phyloP scores from a whole-genome alignment of 1,284 basidiomycete genomes.

The Apiotrichum siamense region DNA sequence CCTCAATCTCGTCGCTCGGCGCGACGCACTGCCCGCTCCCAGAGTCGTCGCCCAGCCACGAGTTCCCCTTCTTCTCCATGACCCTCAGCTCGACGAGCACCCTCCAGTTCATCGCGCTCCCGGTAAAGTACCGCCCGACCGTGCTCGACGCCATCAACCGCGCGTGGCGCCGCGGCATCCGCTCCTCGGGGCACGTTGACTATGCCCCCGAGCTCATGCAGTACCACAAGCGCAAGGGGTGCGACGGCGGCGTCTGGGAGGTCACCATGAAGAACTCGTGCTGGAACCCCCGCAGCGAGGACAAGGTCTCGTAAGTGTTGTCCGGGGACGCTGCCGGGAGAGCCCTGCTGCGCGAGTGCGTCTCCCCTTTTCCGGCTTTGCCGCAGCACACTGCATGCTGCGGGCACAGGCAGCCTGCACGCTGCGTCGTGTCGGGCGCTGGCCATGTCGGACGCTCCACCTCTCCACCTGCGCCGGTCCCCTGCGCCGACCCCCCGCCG shows the following conservation, averaged over 20 bases:
- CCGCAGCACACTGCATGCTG: no score
- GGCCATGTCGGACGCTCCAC: no score
- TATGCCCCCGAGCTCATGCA: conserved; percentile 39
- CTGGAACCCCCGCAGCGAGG: conserved; percentile 36
- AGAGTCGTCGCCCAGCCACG: conserved; percentile 6
- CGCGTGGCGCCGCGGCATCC: conserved; percentile 36
- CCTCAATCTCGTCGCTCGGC: conserved; percentile 29
- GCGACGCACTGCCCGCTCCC: conserved; percentile 37
- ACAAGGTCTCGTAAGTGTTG: conserved; percentile 40
- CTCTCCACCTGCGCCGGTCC: no score
- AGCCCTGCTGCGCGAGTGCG: no score
- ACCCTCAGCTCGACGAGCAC: conserved; percentile 36
- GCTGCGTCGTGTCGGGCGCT: no score
- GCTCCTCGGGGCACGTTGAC: conserved; percentile 30
- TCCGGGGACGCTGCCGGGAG: no score
- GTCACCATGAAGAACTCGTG: conserved; percentile 34
- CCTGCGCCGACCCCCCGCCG: no score
- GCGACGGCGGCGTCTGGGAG: conserved; percentile 45
- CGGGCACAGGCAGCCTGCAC: no score
- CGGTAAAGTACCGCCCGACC: conserved; percentile 22
- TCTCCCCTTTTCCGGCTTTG: no score
- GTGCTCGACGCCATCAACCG: conserved; percentile 32
- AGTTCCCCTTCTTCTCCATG: conserved; percentile 41
- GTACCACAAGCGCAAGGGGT: conserved; percentile 37
- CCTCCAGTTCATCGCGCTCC: conserved; percentile 40